Evolutionary conservation across 116 monocot genomes (phyloP).

Genomic region (Trichopus zeylanicus): DNA sequence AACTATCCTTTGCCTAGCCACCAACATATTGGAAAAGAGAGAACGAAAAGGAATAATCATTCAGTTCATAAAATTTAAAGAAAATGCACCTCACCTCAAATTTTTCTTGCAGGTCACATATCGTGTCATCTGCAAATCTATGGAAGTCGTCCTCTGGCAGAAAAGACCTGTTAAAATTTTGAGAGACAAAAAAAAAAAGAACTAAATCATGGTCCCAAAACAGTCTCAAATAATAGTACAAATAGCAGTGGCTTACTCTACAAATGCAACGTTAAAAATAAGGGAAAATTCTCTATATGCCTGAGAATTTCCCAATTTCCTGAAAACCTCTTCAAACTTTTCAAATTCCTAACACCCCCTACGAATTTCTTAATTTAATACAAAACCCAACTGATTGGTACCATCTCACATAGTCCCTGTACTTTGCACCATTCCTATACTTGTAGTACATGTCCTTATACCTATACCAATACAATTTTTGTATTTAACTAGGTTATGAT

Average conservation of each 20-base stretch:
- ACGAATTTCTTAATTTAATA: no score
- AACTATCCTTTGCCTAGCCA: background rate
- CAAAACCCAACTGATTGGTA: no score
- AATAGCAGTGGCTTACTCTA: background rate
- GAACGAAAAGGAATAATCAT: background rate
- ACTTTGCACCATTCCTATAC: no score
- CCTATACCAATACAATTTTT: no score
- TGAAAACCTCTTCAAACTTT: no score
- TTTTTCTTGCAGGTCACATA: constrained; percentile 68
- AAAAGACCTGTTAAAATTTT: constrained; percentile 29
- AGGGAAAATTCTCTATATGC: background rate
- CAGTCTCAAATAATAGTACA: background rate
- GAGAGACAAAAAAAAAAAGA: constrained; percentile 6
- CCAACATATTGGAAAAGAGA: background rate
- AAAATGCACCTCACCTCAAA: constrained; percentile 48
- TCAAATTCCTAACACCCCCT: no score
- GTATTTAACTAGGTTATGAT: no score
- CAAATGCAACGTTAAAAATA: background rate
- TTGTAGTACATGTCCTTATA: no score
- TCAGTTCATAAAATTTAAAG: background rate
- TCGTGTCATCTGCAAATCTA: constrained; percentile 60
- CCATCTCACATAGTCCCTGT: no score
- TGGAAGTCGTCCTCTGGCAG: constrained; percentile 74
- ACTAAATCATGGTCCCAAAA: background rate
- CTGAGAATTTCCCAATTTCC: no score